Evolutionary conservation across 2,329 filamentous ascomycete species (phyloP).

Genomic region (Thyridium curvatum): DNA sequence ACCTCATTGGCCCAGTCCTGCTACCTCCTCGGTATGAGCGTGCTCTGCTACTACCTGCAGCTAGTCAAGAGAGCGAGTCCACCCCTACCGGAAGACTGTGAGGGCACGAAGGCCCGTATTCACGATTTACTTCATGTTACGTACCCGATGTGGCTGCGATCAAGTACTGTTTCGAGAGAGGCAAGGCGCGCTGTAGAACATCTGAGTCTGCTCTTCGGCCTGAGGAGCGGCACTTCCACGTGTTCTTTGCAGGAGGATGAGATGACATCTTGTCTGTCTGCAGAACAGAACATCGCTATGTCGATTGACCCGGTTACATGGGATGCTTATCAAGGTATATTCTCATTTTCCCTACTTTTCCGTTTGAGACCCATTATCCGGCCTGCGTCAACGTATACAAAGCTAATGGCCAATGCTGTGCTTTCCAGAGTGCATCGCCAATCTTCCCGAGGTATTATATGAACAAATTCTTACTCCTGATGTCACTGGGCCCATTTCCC

Average conservation of each 20-base stretch:
- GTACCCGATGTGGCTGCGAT: conserved; percentile 7
- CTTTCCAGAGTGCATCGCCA: no score
- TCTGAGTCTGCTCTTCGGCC: not conserved
- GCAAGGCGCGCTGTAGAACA: conserved; percentile 7
- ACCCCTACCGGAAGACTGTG: not conserved
- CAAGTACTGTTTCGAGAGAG: conserved; percentile 5
- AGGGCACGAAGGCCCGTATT: conserved; percentile 1
- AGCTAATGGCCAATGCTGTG: no score
- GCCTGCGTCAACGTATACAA: no score
- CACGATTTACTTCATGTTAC: conserved; percentile 3
- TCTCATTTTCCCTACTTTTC: no score
- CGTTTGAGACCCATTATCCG: no score
- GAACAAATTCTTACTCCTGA: no score
- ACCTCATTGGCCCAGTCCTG: conserved; percentile 36
- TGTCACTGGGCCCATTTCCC: no score
- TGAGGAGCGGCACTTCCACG: not conserved
- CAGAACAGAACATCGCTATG: not conserved
- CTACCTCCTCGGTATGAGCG: conserved; percentile 40
- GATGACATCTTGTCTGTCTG: not conserved
- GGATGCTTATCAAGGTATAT: conserved; percentile 1
- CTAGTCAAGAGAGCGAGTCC: not conserved
- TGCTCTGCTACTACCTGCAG: conserved; percentile 38
- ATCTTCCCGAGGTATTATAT: no score
- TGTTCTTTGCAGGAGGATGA: not conserved
- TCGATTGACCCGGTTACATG: not conserved